These are phyloP conservation scores for Dipodascus albidus DNA, from an alignment of 805 yeast genomes.

Conservation along the genomic window DNA sequence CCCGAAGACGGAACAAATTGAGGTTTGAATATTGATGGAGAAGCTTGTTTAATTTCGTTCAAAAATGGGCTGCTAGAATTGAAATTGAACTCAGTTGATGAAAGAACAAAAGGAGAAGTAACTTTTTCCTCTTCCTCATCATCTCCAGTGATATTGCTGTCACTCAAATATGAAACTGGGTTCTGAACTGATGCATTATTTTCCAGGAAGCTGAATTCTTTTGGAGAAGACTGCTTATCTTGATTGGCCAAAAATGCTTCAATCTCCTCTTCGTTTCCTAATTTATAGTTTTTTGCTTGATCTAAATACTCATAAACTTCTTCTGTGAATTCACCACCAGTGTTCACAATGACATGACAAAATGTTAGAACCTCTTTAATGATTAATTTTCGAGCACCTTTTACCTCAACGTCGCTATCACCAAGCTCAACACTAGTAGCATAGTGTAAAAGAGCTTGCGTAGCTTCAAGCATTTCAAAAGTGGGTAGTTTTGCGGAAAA, in stretches of 20 bases:
- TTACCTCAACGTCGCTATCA: neutral
- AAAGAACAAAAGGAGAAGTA: neutral
- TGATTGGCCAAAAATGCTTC: neutral
- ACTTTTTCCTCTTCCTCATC: neutral
- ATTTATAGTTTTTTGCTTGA: neutral
- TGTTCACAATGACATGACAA: neutral
- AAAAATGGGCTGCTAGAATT: neutral
- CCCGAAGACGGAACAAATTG: neutral
- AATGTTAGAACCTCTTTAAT: neutral
- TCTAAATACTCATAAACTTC: neutral
- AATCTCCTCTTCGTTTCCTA: neutral
- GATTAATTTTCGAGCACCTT: neutral
- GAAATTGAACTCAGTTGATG: neutral
- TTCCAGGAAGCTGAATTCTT: neutral
- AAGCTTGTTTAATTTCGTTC: neutral
- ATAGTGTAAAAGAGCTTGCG: neutral
- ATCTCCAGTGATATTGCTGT: neutral
- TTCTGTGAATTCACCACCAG: neutral
- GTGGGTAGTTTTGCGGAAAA: neutral
- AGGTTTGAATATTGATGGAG: neutral
- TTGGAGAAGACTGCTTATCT: neutral
- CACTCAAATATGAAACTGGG: neutral
- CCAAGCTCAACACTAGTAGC: neutral
- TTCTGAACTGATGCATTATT: neutral
- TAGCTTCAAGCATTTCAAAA: neutral